Evolutionary conservation across 148 eudicot species (phyloP), one percentile per base, ranked within the genome.

Genomic region (Talinum fruticosum): DNA sequence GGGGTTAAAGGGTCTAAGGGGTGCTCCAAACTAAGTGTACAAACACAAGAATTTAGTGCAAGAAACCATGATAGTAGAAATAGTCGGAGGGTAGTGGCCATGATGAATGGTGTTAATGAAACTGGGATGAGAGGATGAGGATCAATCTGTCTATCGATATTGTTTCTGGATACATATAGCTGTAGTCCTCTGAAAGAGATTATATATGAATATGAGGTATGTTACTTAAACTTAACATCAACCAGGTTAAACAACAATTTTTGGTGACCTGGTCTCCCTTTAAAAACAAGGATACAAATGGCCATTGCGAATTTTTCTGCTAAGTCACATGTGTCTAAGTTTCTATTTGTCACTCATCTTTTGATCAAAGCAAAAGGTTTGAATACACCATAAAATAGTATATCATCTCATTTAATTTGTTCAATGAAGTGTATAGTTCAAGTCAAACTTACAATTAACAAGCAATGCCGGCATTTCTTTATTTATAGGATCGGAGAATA

Each of bases 1-100:
- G 94, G 89, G 37, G 71, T 87, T 24, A 93, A 82, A 53, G 98
- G 98, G 87, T 93, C 92, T 66, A 93, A 64, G 1, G 98, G 98
- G 73, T 93, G 96, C 14, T 15, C 79, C 38, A 74, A 71, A 78
- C 83, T 65, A 37, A 57, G 67, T 26, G 21, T 61, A 41, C 47
- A 8, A 0, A 10, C 28, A 6, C 23, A 74, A 61, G 66, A 78
- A 32, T 68, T 61, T 47, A 82, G 57, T 47, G 71, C 36, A 69
- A 78, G 47, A 19, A 74, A 14, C 4, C 49, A 62, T 54, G 69
- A 69, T 24, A 61, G 2, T 19, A 74, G 16, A 51, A 65, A 66
- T 49, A 38, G 10, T 73, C 3, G 29, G 29, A 68, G 16, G 7
- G 66, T 35, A 12, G 66, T 35, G 2, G 75, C 69, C 81, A 78